Evolutionary conservation across 1,284 basidiomycete genomes (phyloP).

Genomic region (Fomitopsis schrenkii): DNA sequence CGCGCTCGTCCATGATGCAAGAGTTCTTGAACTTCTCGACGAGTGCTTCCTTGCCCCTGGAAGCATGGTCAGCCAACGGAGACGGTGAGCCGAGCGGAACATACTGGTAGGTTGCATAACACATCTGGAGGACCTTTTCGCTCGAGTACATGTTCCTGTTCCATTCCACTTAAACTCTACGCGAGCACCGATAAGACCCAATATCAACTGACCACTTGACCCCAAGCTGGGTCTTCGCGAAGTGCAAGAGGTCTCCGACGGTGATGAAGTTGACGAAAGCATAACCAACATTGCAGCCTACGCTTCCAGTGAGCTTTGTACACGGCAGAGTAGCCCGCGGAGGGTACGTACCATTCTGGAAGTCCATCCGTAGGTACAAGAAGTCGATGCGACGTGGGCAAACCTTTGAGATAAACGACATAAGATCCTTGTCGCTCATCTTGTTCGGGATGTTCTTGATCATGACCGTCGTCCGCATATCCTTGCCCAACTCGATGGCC

Average conservation of each 20-base stretch:
- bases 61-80: constrained; percentile 4
- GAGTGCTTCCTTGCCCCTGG: constrained; percentile 79
- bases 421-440: constrained; percentile 75
- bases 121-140: constrained; percentile 84
- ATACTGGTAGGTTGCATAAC: constrained; percentile 83
- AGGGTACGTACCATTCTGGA: constrained; percentile 56
- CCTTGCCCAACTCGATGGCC: constrained; percentile 69
- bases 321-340: neutral
- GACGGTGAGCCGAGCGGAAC: constrained; percentile 22
- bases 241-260: constrained; percentile 69
- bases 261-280: constrained; percentile 85
- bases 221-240: constrained; percentile 69
- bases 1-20: constrained; percentile 78
- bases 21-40: constrained; percentile 87
- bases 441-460: constrained; percentile 89
- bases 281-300: constrained; percentile 84
- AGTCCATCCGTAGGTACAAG: constrained; percentile 83
- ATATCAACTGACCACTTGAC: constrained; percentile 60
- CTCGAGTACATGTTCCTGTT: constrained; percentile 85
- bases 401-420: constrained; percentile 64
- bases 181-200: constrained; percentile 2
- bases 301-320: constrained; percentile 3
- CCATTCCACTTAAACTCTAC: neutral
- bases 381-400: constrained; percentile 75
- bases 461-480: constrained; percentile 84